Conservation (phyloP, 2,329 filamentous ascomycete genomes). For the Cercospora brassicicola region DNA sequence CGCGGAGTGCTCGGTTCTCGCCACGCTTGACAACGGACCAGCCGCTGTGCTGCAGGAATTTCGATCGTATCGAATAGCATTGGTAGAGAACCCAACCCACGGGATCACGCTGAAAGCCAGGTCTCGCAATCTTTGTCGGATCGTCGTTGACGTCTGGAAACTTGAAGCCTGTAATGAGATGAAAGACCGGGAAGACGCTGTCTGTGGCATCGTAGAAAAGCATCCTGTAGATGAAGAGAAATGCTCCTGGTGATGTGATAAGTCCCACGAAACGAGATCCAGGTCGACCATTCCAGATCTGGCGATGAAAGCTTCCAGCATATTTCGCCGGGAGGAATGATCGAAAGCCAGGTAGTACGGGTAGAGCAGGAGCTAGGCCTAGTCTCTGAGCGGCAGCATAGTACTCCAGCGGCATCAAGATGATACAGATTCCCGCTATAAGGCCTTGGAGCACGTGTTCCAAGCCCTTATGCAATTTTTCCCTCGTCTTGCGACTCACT, state of each 20-base stretch:
- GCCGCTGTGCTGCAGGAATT: slow-evolving; percentile 26
- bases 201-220: slow-evolving; percentile 23
- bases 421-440: slow-evolving; percentile 26
- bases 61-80: slow-evolving; percentile 22
- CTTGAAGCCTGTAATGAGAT: slow-evolving; percentile 28
- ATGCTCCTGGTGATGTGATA: slow-evolving; percentile 24
- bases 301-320: slow-evolving; percentile 20
- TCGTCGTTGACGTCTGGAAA: slow-evolving; percentile 26
- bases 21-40: slow-evolving; percentile 25
- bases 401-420: slow-evolving; percentile 32
- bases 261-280: slow-evolving; percentile 11
- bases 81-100: slow-evolving; percentile 31
- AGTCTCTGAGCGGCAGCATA: slow-evolving; percentile 31
- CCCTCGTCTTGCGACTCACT: slow-evolving; percentile 18
- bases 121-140: background rate
- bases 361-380: slow-evolving; percentile 28
- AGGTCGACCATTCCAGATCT: slow-evolving; percentile 22
- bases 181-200: slow-evolving; percentile 20
- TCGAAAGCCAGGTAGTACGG: slow-evolving; percentile 26
- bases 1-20: background rate
- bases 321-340: slow-evolving; percentile 22
- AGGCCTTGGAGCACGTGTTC: slow-evolving; percentile 20
- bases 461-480: slow-evolving; percentile 17
- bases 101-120: slow-evolving; percentile 19
- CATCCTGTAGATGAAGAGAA: slow-evolving; percentile 22